Evolutionary conservation across 176 grass and related monocot species (phyloP).

Genomic region (Canna indica): DNA sequence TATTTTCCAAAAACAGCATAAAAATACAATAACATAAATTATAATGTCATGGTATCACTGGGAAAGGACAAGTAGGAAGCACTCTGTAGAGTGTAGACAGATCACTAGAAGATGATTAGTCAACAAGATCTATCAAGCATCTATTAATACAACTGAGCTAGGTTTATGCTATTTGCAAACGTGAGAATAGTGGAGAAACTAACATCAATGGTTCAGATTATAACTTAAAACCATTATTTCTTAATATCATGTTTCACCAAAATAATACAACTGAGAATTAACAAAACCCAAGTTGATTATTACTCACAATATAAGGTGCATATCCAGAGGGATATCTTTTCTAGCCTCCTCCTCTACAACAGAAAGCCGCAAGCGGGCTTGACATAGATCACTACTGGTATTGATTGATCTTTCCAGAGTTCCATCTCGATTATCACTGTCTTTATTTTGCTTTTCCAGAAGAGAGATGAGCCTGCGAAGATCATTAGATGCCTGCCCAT

Average conservation of each 20-base stretch:
- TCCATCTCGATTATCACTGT: constrained; percentile 35
- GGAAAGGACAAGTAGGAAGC: background rate
- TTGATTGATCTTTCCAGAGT: constrained; percentile 24
- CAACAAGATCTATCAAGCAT: background rate
- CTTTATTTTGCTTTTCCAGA: constrained; percentile 56
- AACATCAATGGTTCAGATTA: background rate
- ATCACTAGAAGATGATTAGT: background rate
- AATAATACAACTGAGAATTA: background rate
- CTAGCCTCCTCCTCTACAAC: constrained; percentile 42
- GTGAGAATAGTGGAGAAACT: background rate
- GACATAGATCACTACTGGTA: constrained; percentile 39
- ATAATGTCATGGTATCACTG: background rate
- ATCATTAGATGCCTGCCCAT: constrained; percentile 63
- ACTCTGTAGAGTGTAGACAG: background rate
- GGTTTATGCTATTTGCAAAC: background rate
- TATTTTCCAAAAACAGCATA: background rate
- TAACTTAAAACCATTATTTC: background rate
- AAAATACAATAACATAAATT: background rate
- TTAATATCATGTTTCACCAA: background rate
- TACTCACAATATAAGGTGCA: constrained; percentile 85
- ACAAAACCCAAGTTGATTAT: background rate
- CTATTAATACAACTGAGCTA: background rate
- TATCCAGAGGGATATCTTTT: constrained; percentile 53
- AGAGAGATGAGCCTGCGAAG: constrained; percentile 57
- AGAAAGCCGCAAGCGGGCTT: constrained; percentile 48